Evolutionary conservation across 345 rosid genomes (phyloP).

Genomic region (Zanthoxylum bungeanum): DNA sequence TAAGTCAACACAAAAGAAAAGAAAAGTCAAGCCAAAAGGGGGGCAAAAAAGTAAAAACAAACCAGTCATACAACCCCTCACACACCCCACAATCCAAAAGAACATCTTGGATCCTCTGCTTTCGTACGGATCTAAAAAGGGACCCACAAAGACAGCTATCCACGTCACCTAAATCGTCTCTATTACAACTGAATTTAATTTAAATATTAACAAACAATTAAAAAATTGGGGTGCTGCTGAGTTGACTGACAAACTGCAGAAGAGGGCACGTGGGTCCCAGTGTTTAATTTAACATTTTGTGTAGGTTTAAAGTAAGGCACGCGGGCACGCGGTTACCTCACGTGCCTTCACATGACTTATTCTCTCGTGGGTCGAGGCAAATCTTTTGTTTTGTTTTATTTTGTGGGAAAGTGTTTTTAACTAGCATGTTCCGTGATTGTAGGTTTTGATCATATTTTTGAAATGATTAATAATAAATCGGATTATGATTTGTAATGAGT

Average conservation of each 20-base stretch:
- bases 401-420: too few relatives aligned
- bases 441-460: too few relatives aligned
- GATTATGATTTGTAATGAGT: too few relatives aligned
- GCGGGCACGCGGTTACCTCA: slow-evolving; percentile 58
- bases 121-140: slow-evolving; percentile 18
- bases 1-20: too few relatives aligned
- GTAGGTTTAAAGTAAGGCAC: slow-evolving; percentile 49
- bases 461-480: too few relatives aligned
- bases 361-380: slow-evolving; percentile 18
- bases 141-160: not conserved
- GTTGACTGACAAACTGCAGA: slow-evolving; percentile 25
- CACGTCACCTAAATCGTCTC: slow-evolving; percentile 25
- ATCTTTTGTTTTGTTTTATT: not conserved
- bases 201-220: too few relatives aligned
- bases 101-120: slow-evolving; percentile 26
- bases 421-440: too few relatives aligned
- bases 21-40: too few relatives aligned
- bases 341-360: slow-evolving; percentile 54
- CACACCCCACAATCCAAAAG: not conserved
- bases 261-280: slow-evolving; percentile 46
- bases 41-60: not conserved
- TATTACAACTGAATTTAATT: not conserved
- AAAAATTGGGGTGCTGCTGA: too few relatives aligned
- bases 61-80: too few relatives aligned
- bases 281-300: too few relatives aligned